A percentile compares a stretch with the other conserved stretches of the same genome.
Conservation (phyloP, 2,329 filamentous ascomycete genomes). For the Rhytidhysteron rufulum region DNA sequence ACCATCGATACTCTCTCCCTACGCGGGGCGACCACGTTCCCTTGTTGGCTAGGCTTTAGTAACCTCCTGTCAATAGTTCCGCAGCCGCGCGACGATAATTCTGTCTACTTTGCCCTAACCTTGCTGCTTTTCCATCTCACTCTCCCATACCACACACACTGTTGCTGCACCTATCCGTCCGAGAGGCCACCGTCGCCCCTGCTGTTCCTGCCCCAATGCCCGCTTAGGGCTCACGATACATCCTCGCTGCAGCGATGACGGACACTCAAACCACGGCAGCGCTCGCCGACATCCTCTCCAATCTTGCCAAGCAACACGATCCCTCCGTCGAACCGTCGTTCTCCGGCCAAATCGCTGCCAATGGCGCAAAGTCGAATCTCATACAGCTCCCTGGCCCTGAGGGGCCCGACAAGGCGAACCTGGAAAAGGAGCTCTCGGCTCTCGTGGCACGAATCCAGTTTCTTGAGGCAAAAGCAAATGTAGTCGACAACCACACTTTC, state of each 20-base stretch:
- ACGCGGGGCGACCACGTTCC: background rate
- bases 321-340: constrained; percentile 42
- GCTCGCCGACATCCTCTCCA: constrained; percentile 42
- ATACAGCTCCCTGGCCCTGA: constrained; percentile 75
- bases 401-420: constrained; percentile 67
- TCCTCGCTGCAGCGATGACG: constrained; percentile 25
- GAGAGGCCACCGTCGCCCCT: constrained; percentile 10
- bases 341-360: constrained; percentile 43
- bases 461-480: constrained; percentile 73
- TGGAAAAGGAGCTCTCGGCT: constrained; percentile 80
- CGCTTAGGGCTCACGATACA: constrained; percentile 24
- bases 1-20: too few relatives aligned
- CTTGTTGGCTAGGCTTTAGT: background rate
- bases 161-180: background rate
- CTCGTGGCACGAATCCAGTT: constrained; percentile 74
- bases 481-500: constrained; percentile 51
- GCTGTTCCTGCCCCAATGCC: constrained; percentile 26
- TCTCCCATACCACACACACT: background rate
- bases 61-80: background rate
- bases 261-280: constrained; percentile 34
- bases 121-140: background rate
- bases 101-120: too few relatives aligned
- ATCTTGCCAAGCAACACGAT: constrained; percentile 47
- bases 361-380: constrained; percentile 50
- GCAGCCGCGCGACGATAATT: background rate